Conservation (phyloP, 139 green algal genomes). For the Chlorella sp. region DNA sequence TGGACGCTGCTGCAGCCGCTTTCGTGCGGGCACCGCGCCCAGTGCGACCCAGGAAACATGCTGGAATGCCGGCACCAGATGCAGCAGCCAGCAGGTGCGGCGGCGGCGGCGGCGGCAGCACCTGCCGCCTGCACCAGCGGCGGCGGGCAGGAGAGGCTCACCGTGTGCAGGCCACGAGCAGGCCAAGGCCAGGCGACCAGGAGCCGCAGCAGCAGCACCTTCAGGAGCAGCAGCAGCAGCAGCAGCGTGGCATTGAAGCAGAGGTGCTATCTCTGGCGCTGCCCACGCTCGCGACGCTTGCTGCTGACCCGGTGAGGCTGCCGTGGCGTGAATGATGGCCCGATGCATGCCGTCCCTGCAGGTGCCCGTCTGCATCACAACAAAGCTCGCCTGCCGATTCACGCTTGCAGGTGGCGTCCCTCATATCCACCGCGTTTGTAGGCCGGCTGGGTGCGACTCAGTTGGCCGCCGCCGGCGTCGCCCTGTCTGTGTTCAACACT, state of each 20-base stretch:
- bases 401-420: too few species aligned
- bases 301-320: conserved; percentile 66
- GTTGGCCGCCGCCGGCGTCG: conserved; percentile 62
- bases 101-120: not conserved
- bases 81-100: not conserved
- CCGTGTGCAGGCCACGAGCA: too few species aligned
- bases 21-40: too few species aligned
- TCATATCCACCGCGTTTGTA: conserved; percentile 63
- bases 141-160: too few species aligned
- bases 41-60: too few species aligned
- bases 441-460: conserved; percentile 63
- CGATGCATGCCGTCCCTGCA: not conserved
- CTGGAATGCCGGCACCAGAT: too few species aligned
- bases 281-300: conserved; percentile 71
- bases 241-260: conserved; percentile 7
- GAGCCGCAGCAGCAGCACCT: not conserved
- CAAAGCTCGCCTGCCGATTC: too few species aligned
- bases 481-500: conserved; percentile 78
- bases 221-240: not conserved
- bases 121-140: not conserved
- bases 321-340: conserved; percentile 47
- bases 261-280: conserved; percentile 70
- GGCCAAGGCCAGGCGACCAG: too few species aligned
- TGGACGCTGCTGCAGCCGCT: too few species aligned
- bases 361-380: too few species aligned